Conservation (phyloP, 75 land plant genomes). For the Selaginella tamariscina region DNA sequence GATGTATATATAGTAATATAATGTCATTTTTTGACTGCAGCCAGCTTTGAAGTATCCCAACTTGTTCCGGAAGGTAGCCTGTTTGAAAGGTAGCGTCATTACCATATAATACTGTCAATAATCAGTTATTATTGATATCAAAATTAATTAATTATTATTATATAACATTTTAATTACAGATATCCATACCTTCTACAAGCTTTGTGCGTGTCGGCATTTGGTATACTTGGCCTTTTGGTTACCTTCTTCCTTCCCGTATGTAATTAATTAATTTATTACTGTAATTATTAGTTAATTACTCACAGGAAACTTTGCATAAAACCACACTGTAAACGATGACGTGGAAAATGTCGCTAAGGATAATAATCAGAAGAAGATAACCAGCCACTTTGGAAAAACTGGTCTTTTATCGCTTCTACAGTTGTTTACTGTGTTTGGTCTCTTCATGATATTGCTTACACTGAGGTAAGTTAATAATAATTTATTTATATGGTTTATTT, state of each 20-base stretch:
- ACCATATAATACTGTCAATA: not conserved
- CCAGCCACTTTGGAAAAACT: slow-evolving; percentile 38
- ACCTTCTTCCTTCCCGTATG: not conserved
- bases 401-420: slow-evolving; percentile 65
- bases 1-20: too few relatives aligned
- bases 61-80: slow-evolving; percentile 43
- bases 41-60: slow-evolving; percentile 78
- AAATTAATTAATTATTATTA: too few relatives aligned
- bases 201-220: not conserved
- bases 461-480: slow-evolving; percentile 40
- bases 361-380: slow-evolving; percentile 9
- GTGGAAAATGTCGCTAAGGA: not conserved
- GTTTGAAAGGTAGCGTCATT: slow-evolving; percentile 47
- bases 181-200: not conserved
- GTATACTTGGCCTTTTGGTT: not conserved
- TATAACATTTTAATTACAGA: too few relatives aligned
- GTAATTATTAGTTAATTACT: too few relatives aligned
- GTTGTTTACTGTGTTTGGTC: slow-evolving; percentile 49
- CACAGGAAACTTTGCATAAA: slow-evolving; percentile 64
- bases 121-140: too few relatives aligned
- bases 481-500: too few relatives aligned
- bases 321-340: not conserved
- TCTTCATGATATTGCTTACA: slow-evolving; percentile 62
- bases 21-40: slow-evolving; percentile 26
- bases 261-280: too few relatives aligned